A percentile compares a stretch with the other conserved stretches of the same genome.
phyloP scores from a whole-genome alignment of 2,329 filamentous ascomycete species.

The Colletotrichum australisinense region DNA sequence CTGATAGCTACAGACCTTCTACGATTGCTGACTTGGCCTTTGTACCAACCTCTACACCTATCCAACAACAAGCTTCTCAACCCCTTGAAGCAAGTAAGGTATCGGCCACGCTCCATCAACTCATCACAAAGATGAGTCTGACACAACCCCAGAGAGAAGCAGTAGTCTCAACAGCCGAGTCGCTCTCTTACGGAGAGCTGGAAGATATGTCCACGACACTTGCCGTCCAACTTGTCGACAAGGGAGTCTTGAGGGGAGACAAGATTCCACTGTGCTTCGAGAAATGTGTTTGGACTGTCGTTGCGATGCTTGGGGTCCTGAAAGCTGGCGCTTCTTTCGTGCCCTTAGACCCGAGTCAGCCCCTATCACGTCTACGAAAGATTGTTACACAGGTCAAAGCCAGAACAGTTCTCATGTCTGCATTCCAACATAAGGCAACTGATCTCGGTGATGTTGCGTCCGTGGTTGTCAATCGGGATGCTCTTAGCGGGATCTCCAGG shows the following conservation, averaged over 20 bases:
- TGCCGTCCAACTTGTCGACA: not conserved
- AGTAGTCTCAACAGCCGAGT: not conserved
- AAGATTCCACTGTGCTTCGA: slow-evolving; percentile 23
- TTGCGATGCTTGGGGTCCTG: slow-evolving; percentile 23
- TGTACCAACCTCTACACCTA: not conserved
- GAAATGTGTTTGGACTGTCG: slow-evolving; percentile 27
- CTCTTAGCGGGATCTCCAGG: slow-evolving; percentile 46
- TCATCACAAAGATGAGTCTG: not conserved
- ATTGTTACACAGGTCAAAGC: slow-evolving; percentile 1
- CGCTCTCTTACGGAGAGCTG: not conserved
- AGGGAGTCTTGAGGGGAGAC: not conserved
- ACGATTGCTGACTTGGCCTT: not conserved
- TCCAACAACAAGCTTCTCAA: not conserved
- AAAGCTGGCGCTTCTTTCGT: slow-evolving; percentile 25
- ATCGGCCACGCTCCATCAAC: not conserved
- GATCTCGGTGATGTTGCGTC: not conserved
- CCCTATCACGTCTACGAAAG: slow-evolving; percentile 12
- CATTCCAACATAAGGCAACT: slow-evolving; percentile 17
- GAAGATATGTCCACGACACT: slow-evolving; percentile 8
- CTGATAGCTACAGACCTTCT: not conserved
- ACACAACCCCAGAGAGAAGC: not conserved
- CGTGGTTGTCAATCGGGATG: slow-evolving; percentile 38
- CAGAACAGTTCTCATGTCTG: not conserved
- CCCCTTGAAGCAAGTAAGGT: not conserved
- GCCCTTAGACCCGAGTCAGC: slow-evolving; percentile 21